These are phyloP conservation scores for Marasmius sp. DNA, from an alignment of 1,284 basidiomycete species.

Conservation along the genomic window DNA sequence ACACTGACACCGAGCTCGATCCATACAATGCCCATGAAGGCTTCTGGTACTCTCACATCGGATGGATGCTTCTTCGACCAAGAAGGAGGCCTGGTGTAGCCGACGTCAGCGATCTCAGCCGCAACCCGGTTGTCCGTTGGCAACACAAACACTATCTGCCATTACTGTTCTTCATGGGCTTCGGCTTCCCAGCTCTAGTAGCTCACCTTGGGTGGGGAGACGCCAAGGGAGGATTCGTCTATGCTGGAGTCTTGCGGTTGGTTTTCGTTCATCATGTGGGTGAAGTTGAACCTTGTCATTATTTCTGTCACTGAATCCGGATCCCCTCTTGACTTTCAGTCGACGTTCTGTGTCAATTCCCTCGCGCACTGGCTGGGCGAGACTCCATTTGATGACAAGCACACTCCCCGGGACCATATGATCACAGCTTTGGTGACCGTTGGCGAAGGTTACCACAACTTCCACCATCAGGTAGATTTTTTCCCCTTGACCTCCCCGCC, in stretches of 20 bases:
- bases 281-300: conserved; percentile 17
- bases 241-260: conserved; percentile 81
- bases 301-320: not conserved
- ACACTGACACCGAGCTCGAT: conserved; percentile 95
- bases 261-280: conserved; percentile 88
- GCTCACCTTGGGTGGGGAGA: conserved; percentile 86
- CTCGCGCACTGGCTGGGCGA: conserved; percentile 95
- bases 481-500: not conserved
- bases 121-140: conserved; percentile 80
- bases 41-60: conserved; percentile 78
- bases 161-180: conserved; percentile 73
- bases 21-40: conserved; percentile 92
- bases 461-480: conserved; percentile 65
- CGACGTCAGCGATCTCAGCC: conserved; percentile 83
- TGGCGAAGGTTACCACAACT: conserved; percentile 96
- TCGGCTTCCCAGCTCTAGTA: conserved; percentile 75
- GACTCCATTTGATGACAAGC: conserved; percentile 92
- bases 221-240: conserved; percentile 82
- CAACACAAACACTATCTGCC: conserved; percentile 83
- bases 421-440: conserved; percentile 86
- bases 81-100: conserved; percentile 85
- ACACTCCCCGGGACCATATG: conserved; percentile 88
- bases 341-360: conserved; percentile 94
- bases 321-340: conserved; percentile 40
- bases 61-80: conserved; percentile 94